Base-by-base conservation (phyloP, 208 protist species). In the Wallacemonas rigidus region DNA sequence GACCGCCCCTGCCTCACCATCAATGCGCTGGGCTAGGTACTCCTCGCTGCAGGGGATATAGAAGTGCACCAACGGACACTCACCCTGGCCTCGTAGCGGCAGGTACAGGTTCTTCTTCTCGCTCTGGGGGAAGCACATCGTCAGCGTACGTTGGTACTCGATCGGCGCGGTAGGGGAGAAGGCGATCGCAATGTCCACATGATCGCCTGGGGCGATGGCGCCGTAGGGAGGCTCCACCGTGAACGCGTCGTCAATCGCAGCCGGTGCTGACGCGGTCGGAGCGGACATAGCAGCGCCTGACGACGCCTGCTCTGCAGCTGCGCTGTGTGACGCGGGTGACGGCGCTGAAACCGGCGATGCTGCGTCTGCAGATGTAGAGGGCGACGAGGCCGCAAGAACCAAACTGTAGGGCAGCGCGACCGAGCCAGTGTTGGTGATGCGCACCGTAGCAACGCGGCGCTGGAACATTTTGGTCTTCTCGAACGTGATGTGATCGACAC, bases 21-120 rank as follows among this genome's bases (percentile, higher is more conserved):
- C 85, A 9, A 90, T 62, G 26, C 95, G 87, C 0, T 76, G 81
- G 12, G 40, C 57, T 8, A 99, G 79, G 69, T 98, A 98, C 80
- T 98, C 94, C 40, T 39, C 17, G 45, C 80, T 97, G 8, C 82
- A 74, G 2, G 88, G 86, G 3, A 99, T 68, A 50, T 99, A 88
- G 77, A 99, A 97, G 85, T 99, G 98, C 58, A 98, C 97, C n/a
- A 98, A 75, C 3, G 98, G 98, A 69, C 98, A 97, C 71, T 91
- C 85, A 8, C 83, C 90, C 11, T 69, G 75, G 14, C 97, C 98
- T 39, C 74, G 74, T 55, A 99, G 72, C 2, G 80, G 70, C 26
- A 99, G 60, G 17, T 67, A 56, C 41, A 87, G n/a, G 64, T 84
- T 72, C 26, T 72, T 35, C 8, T 71, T 39, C 35, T 61, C 55